A percentile compares a stretch with the other conserved stretches of the same genome.
Conservation (phyloP, 306 rosid genomes). For the Cicer arietinum region DNA sequence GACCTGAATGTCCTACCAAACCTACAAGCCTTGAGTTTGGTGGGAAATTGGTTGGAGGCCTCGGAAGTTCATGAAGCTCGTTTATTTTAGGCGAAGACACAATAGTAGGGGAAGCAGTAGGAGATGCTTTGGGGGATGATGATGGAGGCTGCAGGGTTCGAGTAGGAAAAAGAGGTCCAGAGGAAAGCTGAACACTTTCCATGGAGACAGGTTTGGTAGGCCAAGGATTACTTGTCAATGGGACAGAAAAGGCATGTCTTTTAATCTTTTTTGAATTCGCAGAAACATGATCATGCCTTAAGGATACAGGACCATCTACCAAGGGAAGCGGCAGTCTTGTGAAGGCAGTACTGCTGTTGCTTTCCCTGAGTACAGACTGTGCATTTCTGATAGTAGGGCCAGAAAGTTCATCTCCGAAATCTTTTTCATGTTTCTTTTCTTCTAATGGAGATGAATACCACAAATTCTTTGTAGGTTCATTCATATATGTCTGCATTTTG, state of each 20-base stretch:
- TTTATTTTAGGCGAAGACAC: constrained; percentile 84
- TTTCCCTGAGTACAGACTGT: constrained; percentile 76
- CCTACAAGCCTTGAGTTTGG: constrained; percentile 64
- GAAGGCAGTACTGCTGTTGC: constrained; percentile 64
- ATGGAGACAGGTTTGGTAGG: constrained; percentile 56
- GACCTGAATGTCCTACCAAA: constrained; percentile 82
- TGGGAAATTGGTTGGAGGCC: constrained; percentile 76
- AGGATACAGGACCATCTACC: constrained; percentile 54
- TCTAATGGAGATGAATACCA: constrained; percentile 86
- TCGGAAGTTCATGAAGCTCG: constrained; percentile 98
- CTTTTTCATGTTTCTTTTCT: constrained; percentile 59
- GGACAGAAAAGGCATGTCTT: constrained; percentile 92
- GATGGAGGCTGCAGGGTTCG: constrained; percentile 71
- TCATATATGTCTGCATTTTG: constrained; percentile 49
- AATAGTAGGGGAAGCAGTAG: constrained; percentile 76
- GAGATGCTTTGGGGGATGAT: constrained; percentile 76
- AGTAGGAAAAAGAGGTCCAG: constrained; percentile 81
- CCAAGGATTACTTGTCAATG: constrained; percentile 69
- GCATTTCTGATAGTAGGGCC: constrained; percentile 50
- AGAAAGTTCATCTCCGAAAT: constrained; percentile 52
- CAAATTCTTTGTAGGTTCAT: constrained; percentile 61
- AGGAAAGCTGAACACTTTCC: constrained; percentile 66
- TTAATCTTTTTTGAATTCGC: constrained; percentile 69
- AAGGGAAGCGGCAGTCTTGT: constrained; percentile 68
- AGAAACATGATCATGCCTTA: constrained; percentile 52